Evolutionary conservation across 2,329 filamentous ascomycete species (phyloP).

Genomic region (Rhynchosporium agropyri): DNA sequence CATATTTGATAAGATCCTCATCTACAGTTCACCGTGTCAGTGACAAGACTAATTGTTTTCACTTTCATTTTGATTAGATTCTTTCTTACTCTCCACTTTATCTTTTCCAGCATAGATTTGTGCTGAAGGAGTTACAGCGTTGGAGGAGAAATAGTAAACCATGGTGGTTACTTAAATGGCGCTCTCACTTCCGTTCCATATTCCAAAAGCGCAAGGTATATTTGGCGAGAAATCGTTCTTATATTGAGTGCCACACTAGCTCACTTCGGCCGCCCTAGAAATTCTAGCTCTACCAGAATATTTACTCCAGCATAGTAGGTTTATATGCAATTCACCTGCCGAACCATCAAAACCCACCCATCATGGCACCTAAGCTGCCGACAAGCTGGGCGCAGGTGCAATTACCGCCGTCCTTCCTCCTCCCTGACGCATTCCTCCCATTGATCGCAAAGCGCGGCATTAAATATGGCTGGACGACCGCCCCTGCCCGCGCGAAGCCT

Average conservation of each 20-base stretch:
- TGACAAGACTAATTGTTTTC: background rate
- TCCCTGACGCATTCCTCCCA: constrained; percentile 41
- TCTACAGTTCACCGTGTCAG: constrained; percentile 56
- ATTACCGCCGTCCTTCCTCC: constrained; percentile 40
- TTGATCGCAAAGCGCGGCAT: constrained; percentile 42
- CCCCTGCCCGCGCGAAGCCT: constrained; percentile 54
- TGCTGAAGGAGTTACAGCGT: constrained; percentile 76
- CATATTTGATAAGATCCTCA: constrained; percentile 93
- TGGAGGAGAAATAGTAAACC: constrained; percentile 97
- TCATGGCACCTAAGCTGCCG: constrained; percentile 44
- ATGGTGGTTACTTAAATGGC: constrained; percentile 51
- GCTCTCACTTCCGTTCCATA: constrained; percentile 30
- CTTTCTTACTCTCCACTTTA: constrained; percentile 90
- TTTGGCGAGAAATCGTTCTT: constrained; percentile 27
- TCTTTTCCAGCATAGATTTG: constrained; percentile 98
- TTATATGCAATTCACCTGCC: constrained; percentile 1
- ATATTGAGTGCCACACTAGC: constrained; percentile 39
- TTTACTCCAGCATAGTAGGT: constrained; percentile 14
- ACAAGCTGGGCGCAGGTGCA: constrained; percentile 41
- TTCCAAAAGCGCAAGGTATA: constrained; percentile 6
- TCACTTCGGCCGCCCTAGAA: constrained; percentile 34
- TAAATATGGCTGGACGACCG: constrained; percentile 60
- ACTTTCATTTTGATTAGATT: background rate
- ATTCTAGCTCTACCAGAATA: constrained; percentile 23
- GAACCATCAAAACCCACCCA: constrained; percentile 31